Base-by-base conservation (phyloP, 2,329 filamentous ascomycete species). In the Fusarium proliferatum region DNA sequence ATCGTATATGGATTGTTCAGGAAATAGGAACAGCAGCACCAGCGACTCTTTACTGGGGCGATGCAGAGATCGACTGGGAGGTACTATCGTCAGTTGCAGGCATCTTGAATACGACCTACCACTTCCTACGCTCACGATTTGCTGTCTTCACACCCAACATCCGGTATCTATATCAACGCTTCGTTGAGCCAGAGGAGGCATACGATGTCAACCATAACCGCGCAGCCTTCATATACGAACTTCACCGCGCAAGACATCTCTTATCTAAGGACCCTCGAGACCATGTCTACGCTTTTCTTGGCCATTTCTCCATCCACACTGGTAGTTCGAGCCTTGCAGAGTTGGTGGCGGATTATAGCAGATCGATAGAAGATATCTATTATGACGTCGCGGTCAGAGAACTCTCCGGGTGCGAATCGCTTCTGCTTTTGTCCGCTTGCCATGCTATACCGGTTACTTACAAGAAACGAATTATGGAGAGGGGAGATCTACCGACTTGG, bases 1-100 rank as follows among this genome's bases (percentile, higher is more conserved):
- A 79, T 34, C 78, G 81, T 16, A 77, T 82, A 43, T 83, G 81
- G 81, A 82, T 83, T 36, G 80, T 81, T 28, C 81, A 83, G 41
- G 81, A 83, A 28, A 82, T 83, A 30, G 81, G 81, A 45, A 83
- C 81, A 5, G 41, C 52, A 6, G 74, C 81, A 4, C 73, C 81
- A 1, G 80, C 81, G 2, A 81, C 78, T 4, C 77, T 83, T 1
- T 80, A 79, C 71, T 83, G 81, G 81, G 81, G 81, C 19, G 67
- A 79, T 6, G 71, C 73, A 4, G 71, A 79, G 33, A 70, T 83
- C 10, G 78, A 81, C 58, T 83, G 81, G 81, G 75, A 80, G 21
- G 67, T 65, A 21, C 75, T 82, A 23, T 82, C 79, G 9, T 66
- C 45, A 23, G 81, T 81, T 6, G 77, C 78, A 15, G 79, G 72